Percentiles rank a stretch among this genome's conserved stretches.
phyloP scores from a whole-genome alignment of 192 early-diverging fungal genomes.

The Rhizophagus clarus region DNA sequence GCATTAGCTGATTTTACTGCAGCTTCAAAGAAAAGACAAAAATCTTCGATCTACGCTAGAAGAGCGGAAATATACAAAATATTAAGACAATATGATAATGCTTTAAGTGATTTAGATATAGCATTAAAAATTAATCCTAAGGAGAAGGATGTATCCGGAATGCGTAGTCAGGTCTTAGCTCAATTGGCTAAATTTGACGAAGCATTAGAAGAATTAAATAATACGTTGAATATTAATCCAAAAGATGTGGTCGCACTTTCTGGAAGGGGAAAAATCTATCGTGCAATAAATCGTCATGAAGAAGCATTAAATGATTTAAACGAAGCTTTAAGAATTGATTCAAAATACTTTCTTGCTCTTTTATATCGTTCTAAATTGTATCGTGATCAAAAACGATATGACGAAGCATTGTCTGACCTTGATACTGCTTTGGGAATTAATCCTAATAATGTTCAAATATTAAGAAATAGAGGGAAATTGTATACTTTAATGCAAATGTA shows the following conservation, averaged over 20 bases:
- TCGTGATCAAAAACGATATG: not conserved
- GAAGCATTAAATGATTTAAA: slow-evolving; percentile 14
- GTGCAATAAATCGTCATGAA: not conserved
- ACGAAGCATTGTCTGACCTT: not conserved
- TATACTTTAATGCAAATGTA: not conserved
- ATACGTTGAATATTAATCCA: not conserved
- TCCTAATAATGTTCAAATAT: not conserved
- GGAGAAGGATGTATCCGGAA: not conserved
- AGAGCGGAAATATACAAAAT: not conserved
- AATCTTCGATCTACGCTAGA: not conserved
- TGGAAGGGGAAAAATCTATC: not conserved
- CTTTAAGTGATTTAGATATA: not conserved
- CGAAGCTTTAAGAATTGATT: not conserved
- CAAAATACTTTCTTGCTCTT: not conserved
- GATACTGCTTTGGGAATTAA: not conserved
- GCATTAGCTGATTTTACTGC: slow-evolving; percentile 19
- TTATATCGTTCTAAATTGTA: slow-evolving; percentile 8
- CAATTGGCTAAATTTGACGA: slow-evolving; percentile 10
- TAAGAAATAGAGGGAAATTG: slow-evolving; percentile 1
- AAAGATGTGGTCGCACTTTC: not conserved
- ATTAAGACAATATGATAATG: slow-evolving; percentile 1
- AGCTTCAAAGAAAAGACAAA: not conserved
- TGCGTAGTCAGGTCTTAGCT: not conserved
- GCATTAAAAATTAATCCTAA: not conserved
- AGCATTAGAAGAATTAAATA: not conserved